Evolutionary conservation across 2,329 filamentous ascomycete genomes (phyloP).

Genomic region (Penicillium crustosum): DNA sequence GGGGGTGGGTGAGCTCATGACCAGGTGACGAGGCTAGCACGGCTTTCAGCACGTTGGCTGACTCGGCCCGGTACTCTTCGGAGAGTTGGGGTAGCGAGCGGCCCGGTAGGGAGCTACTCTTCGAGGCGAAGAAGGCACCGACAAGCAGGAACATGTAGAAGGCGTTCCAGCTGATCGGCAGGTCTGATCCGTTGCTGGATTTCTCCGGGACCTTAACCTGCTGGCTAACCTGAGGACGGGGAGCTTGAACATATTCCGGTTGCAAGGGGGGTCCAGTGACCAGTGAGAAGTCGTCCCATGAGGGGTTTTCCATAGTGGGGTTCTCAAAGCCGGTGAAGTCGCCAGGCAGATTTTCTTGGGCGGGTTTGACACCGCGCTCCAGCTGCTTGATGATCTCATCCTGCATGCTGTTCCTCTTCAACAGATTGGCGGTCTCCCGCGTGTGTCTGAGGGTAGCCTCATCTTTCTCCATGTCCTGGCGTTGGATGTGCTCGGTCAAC

Average conservation of each 20-base stretch:
- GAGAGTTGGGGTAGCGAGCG: slow-evolving; percentile 56
- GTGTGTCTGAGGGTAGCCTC: slow-evolving; percentile 87
- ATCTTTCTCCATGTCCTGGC: slow-evolving; percentile 81
- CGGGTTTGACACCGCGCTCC: slow-evolving; percentile 39
- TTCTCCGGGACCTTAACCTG: slow-evolving; percentile 43
- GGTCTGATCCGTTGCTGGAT: slow-evolving; percentile 51
- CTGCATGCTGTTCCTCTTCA: slow-evolving; percentile 86
- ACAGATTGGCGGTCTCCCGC: slow-evolving; percentile 83
- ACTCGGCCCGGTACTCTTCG: slow-evolving; percentile 50
- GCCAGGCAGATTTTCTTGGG: slow-evolving; percentile 56
- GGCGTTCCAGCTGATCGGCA: slow-evolving; percentile 65
- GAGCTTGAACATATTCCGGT: slow-evolving; percentile 37
- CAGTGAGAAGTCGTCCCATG: slow-evolving; percentile 82
- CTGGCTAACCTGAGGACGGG: slow-evolving; percentile 16
- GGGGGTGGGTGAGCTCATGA: slow-evolving; percentile 52
- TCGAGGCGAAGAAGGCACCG: slow-evolving; percentile 92
- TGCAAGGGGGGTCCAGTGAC: slow-evolving; percentile 60
- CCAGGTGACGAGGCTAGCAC: slow-evolving; percentile 43
- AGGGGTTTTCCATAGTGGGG: slow-evolving; percentile 70
- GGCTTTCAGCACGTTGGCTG: slow-evolving; percentile 49
- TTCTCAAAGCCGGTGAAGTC: slow-evolving; percentile 81
- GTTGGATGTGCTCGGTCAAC: slow-evolving; percentile 72
- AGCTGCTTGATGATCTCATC: slow-evolving; percentile 60
- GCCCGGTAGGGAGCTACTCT: slow-evolving; percentile 61
- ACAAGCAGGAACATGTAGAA: slow-evolving; percentile 96